Percentiles rank a stretch among this genome's conserved stretches.
Evolutionary conservation across 2,329 filamentous ascomycete genomes (phyloP).

Genomic region (Talaromyces sp.): DNA sequence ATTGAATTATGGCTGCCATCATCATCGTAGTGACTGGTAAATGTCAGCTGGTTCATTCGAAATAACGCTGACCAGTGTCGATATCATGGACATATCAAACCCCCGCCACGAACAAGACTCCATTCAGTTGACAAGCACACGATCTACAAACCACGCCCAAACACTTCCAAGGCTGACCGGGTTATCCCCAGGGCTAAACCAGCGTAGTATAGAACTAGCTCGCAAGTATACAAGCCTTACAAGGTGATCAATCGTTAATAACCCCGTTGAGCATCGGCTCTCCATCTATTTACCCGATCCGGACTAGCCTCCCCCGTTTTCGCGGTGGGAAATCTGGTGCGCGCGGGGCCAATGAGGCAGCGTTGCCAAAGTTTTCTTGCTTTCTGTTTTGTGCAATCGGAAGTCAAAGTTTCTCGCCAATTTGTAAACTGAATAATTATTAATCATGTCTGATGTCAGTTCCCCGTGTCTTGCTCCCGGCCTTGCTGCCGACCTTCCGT

Average conservation of each 20-base stretch:
- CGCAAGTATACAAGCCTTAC: background rate
- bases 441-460: background rate
- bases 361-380: background rate
- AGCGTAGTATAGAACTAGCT: background rate
- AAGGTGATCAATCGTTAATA: no score
- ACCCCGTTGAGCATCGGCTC: background rate
- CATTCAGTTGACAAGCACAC: background rate
- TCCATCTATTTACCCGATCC: background rate
- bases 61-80: background rate
- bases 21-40: background rate
- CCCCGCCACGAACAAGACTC: background rate
- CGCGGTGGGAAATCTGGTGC: background rate
- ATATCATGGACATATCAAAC: background rate
- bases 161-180: background rate
- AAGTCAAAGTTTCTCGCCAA: background rate
- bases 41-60: no score
- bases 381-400: no score
- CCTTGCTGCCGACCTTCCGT: background rate
- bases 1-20: background rate
- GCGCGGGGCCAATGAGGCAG: background rate
- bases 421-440: background rate
- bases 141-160: background rate
- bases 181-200: no score
- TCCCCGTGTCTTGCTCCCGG: background rate
- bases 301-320: background rate